Evolutionary conservation across 345 rosid species (phyloP).

Genomic region (Brassica rapa): DNA sequence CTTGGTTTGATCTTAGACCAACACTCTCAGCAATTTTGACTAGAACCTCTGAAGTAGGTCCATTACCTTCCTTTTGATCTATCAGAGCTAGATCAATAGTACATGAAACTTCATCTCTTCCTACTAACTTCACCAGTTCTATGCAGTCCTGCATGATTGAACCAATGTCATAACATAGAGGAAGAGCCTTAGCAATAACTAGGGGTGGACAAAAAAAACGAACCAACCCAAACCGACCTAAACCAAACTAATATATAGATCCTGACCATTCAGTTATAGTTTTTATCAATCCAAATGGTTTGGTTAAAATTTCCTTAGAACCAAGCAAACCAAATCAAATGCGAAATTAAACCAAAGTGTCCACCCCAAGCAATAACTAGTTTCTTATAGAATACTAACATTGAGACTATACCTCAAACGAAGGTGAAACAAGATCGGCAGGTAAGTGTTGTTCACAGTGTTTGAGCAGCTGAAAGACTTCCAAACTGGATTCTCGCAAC

Average conservation of each 20-base stretch:
- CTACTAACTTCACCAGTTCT: conserved; percentile 66
- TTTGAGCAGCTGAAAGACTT: conserved; percentile 65
- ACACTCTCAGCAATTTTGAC: conserved; percentile 65
- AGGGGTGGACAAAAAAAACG: not conserved
- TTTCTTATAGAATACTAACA: not conserved
- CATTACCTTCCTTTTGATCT: conserved; percentile 59
- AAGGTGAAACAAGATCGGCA: conserved; percentile 63
- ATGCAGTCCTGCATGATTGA: conserved; percentile 57
- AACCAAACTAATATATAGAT: no score
- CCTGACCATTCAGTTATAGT: not conserved
- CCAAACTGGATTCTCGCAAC: conserved; percentile 57
- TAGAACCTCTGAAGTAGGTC: conserved; percentile 61
- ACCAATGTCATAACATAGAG: conserved; percentile 12
- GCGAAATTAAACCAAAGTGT: not conserved
- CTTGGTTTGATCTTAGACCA: conserved; percentile 83
- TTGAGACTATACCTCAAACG: conserved; percentile 65
- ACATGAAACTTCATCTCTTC: conserved; percentile 53
- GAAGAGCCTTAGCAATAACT: not conserved
- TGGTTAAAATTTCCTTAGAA: not conserved
- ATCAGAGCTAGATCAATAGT: conserved; percentile 54
- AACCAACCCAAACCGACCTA: not conserved
- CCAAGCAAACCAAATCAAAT: not conserved
- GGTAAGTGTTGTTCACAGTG: conserved; percentile 62
- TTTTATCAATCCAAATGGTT: not conserved
- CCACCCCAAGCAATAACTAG: not conserved